Evolutionary conservation across 768 basidiomycete genomes (phyloP).

Genomic region (Mycena polygramma): DNA sequence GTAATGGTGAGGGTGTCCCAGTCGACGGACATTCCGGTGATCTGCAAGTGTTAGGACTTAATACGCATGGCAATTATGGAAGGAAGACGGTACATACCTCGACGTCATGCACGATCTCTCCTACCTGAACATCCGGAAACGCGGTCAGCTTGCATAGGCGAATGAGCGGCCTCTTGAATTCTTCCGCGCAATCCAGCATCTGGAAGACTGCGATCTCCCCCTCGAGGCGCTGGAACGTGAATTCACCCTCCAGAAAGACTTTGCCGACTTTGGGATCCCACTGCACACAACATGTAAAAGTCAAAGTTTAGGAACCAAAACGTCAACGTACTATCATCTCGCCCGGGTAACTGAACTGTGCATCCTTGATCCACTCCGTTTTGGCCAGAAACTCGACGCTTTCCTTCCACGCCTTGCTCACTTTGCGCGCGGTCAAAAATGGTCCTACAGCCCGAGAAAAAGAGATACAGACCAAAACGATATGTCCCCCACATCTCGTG

Average conservation of each 20-base stretch:
- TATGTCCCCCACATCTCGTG: constrained; percentile 22
- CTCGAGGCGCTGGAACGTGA: constrained; percentile 22
- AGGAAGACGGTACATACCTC: not conserved
- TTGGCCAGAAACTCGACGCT: constrained; percentile 21
- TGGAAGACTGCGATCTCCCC: constrained; percentile 19
- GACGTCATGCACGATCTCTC: constrained; percentile 26
- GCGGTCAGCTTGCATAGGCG: constrained; percentile 6
- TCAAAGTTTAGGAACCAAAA: too few relatives aligned
- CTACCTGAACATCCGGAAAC: constrained; percentile 23
- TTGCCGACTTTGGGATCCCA: constrained; percentile 9
- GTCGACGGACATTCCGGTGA: constrained; percentile 23
- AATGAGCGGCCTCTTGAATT: constrained; percentile 11
- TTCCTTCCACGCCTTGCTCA: constrained; percentile 29
- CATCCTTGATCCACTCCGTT: constrained; percentile 18
- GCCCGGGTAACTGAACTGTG: constrained; percentile 9
- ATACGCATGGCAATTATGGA: too few relatives aligned
- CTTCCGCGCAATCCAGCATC: not conserved
- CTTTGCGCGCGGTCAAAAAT: not conserved
- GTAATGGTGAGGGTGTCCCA: constrained; percentile 30
- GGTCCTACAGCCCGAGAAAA: too few relatives aligned
- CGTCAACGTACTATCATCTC: constrained; percentile 7
- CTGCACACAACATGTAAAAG: not conserved
- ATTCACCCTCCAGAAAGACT: constrained; percentile 22
- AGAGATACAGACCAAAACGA: constrained; percentile 18
- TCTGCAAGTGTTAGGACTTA: not conserved